Evolutionary conservation across 306 rosid species (phyloP).

Genomic region (Prosopis cineraria): DNA sequence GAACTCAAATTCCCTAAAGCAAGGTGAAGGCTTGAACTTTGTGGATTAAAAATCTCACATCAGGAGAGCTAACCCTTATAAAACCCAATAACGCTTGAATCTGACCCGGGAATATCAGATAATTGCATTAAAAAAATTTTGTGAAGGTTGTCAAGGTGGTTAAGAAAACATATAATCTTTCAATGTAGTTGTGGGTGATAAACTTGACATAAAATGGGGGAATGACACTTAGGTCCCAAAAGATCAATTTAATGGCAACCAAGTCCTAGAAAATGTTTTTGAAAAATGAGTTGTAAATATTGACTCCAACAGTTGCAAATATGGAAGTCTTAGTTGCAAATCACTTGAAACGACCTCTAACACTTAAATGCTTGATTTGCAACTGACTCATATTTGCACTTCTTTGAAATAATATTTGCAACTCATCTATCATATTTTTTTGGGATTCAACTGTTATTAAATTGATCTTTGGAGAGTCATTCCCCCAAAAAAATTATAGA

Average conservation of each 20-base stretch:
- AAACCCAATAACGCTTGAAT: background rate
- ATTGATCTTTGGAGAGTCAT: background rate
- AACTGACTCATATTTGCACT: background rate
- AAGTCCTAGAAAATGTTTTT: background rate
- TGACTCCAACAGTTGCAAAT: background rate
- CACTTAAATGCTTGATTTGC: background rate
- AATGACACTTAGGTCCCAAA: background rate
- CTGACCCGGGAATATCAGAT: background rate
- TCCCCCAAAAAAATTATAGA: background rate
- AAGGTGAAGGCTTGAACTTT: too few relatives aligned
- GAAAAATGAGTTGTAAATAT: background rate
- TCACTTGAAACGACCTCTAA: background rate
- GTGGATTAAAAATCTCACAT: too few relatives aligned
- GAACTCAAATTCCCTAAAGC: background rate
- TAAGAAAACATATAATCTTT: slow-evolving; percentile 21
- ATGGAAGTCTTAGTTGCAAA: background rate
- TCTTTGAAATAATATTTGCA: background rate
- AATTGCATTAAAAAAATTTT: background rate
- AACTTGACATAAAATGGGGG: background rate
- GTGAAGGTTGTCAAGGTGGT: slow-evolving; percentile 25
- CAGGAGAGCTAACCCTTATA: too few relatives aligned
- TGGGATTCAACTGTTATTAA: background rate
- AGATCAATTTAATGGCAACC: background rate
- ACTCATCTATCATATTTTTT: background rate
- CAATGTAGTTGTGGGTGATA: background rate